Percentiles rank a stretch among this genome's conserved stretches.
Conservation (phyloP, 768 basidiomycete genomes). For the Pisolithus tinctorius region DNA sequence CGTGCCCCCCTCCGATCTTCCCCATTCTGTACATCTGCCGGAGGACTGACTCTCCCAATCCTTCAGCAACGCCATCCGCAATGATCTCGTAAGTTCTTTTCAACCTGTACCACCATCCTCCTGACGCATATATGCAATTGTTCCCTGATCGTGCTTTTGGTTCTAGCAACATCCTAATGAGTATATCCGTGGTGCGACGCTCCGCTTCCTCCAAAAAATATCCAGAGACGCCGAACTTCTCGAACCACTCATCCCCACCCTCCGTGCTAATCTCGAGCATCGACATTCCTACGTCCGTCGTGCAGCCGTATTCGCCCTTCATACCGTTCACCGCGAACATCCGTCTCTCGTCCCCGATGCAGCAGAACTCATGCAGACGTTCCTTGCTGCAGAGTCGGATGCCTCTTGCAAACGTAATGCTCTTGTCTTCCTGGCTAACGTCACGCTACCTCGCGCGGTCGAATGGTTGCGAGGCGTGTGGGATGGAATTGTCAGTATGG, state of each 20-base stretch:
- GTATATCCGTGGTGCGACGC: constrained; percentile 96
- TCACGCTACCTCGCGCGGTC: constrained; percentile 84
- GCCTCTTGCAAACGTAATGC: constrained; percentile 96
- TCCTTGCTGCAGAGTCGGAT: constrained; percentile 93
- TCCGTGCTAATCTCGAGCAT: constrained; percentile 92
- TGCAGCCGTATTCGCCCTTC: constrained; percentile 95
- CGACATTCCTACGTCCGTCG: constrained; percentile 97
- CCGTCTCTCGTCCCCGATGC: constrained; percentile 95
- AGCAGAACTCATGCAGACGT: constrained; percentile 91
- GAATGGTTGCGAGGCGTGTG: constrained; percentile 85
- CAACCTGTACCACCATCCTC: background rate
- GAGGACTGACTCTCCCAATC: constrained; percentile 7
- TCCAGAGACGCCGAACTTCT: constrained; percentile 87
- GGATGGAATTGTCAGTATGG: constrained; percentile 74
- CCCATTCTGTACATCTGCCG: background rate
- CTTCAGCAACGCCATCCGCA: constrained; percentile 88
- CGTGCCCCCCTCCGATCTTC: constrained; percentile 27
- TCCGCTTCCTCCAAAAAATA: constrained; percentile 95
- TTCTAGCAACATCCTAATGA: constrained; percentile 96
- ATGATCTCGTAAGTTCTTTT: constrained; percentile 72
- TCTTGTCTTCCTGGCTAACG: constrained; percentile 86
- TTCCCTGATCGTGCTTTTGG: background rate
- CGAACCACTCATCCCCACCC: constrained; percentile 92
- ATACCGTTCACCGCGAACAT: constrained; percentile 89
- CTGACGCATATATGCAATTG: background rate